phyloP scores from a whole-genome alignment of 1,139 yeast species.

The Saccharomyces hybrid region DNA sequence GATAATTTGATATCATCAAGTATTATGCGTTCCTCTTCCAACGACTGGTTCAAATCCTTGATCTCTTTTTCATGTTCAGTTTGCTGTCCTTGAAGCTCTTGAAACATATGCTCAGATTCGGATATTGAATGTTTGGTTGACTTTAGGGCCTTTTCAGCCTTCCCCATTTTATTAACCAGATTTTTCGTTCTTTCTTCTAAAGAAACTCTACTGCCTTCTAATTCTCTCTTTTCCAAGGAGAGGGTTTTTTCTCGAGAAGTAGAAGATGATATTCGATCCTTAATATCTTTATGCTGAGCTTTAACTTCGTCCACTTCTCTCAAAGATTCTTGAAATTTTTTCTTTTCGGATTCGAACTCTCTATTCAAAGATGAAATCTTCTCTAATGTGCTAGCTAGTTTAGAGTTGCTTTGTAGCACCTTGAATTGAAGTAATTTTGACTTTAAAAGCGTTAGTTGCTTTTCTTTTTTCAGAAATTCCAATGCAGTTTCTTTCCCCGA shows the following conservation, averaged over 20 bases:
- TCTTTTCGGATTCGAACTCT: constrained; percentile 42
- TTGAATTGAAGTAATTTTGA: constrained; percentile 54
- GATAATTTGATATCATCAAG: constrained; percentile 58
- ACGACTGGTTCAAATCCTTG: constrained; percentile 38
- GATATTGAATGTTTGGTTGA: constrained; percentile 35
- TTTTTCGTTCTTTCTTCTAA: constrained; percentile 70
- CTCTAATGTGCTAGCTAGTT: constrained; percentile 36
- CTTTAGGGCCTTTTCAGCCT: constrained; percentile 45
- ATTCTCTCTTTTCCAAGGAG: constrained; percentile 27
- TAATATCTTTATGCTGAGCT: constrained; percentile 31
- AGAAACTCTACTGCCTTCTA: constrained; percentile 43
- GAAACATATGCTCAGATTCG: constrained; percentile 43
- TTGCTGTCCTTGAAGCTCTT: constrained; percentile 40
- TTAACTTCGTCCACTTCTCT: constrained; percentile 35
- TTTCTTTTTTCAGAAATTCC: constrained; percentile 57
- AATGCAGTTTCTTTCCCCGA: constrained; percentile 64
- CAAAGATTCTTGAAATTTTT: constrained; percentile 39
- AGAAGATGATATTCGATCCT: constrained; percentile 6
- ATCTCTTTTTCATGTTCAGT: constrained; percentile 35
- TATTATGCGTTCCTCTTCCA: constrained; percentile 46
- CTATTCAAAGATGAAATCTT: constrained; percentile 37
- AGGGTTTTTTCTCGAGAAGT: constrained; percentile 6
- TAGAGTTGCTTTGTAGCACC: constrained; percentile 37
- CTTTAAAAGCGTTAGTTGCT: constrained; percentile 46
- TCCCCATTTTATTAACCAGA: constrained; percentile 50